A percentile compares a stretch with the other conserved stretches of the same genome.
These are phyloP conservation scores for Luffa acutangula DNA, from an alignment of 306 rosid genomes.

Conservation along the genomic window DNA sequence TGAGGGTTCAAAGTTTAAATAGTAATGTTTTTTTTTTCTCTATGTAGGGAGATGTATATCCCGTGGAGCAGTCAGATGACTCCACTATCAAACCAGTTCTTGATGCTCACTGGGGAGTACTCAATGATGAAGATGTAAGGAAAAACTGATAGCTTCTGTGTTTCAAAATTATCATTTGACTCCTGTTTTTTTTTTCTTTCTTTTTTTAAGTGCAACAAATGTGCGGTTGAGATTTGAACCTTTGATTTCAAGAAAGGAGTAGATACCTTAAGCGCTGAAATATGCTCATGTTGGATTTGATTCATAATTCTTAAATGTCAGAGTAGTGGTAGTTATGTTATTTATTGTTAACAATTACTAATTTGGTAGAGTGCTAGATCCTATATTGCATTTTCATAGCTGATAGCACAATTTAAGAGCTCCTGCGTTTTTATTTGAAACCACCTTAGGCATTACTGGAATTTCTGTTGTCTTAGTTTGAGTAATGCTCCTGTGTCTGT, in stretches of 20 bases:
- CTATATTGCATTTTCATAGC: neutral
- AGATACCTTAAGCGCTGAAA: neutral
- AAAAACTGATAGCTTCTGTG: neutral
- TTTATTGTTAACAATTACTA: neutral
- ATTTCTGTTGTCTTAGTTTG: neutral
- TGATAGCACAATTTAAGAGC: neutral
- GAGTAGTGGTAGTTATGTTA: neutral
- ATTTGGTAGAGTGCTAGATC: neutral
- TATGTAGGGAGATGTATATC: conserved; percentile 50
- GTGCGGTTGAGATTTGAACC: neutral
- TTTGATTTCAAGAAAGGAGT: neutral
- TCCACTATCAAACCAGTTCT: conserved; percentile 29
- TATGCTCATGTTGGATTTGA: neutral
- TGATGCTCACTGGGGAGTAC: conserved; percentile 58
- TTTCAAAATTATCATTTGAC: neutral
- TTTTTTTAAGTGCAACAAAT: no score
- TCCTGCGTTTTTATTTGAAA: neutral
- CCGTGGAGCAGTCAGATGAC: conserved; percentile 36
- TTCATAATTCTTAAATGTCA: neutral
- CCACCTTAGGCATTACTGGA: neutral
- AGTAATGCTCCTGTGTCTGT: neutral
- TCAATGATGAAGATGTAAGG: conserved; percentile 47
- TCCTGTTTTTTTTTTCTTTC: neutral
- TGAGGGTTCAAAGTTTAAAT: neutral
- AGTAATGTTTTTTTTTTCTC: neutral